Evolutionary conservation across 305 asterid genomes (phyloP), one percentile per base, ranked within the genome.

Genomic region (Fraxinus paxiana): DNA sequence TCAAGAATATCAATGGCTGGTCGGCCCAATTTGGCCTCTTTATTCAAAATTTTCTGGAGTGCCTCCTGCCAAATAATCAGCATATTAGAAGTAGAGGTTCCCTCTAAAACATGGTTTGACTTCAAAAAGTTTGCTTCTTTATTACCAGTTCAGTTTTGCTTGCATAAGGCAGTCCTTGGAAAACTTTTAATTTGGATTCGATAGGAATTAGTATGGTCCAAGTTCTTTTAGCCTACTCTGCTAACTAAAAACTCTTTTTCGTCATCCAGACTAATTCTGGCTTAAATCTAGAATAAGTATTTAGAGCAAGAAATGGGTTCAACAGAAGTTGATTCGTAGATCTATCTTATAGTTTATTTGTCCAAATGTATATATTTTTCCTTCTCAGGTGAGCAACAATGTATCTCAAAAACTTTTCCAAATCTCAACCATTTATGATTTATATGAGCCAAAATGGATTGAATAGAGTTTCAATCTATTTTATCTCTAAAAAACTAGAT

Each of bases 1-100:
- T 96, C 98, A 56, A 96, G 91, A 83, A 92, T 89, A 87, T 96
- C 99, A 79, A 94, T 83, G 63, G 73, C 79, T 8, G 95, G 94
- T 82, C 87, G 97, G 73, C 93, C 97, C 31, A 81, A 88, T 77
- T 81, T 89, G 17, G 79, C 88, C 74, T 96, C 97, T 85, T 86
- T 88, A 63, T 81, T 91, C 82, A 85, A 46, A 67, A 94, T 83
- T 85, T 89, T 91, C 88, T 87, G 90, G 70, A 92, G 87, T 8
- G 88, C 85, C 77, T 92, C 97, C 98, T 96, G 97, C 67, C 61
- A 80, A 89, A 79, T n/a, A n/a, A n/a, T n/a, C 70, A 86, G 76
- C 81, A 43, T 22, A 8, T 38, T 30, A 67, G 20, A 61, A 54
- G 38, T 17, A 26, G 80, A 30, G 67, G 22, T 73, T 51, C 65